Evolutionary conservation across 768 basidiomycete species (phyloP).

Genomic region (Boletus rubescentipes): DNA sequence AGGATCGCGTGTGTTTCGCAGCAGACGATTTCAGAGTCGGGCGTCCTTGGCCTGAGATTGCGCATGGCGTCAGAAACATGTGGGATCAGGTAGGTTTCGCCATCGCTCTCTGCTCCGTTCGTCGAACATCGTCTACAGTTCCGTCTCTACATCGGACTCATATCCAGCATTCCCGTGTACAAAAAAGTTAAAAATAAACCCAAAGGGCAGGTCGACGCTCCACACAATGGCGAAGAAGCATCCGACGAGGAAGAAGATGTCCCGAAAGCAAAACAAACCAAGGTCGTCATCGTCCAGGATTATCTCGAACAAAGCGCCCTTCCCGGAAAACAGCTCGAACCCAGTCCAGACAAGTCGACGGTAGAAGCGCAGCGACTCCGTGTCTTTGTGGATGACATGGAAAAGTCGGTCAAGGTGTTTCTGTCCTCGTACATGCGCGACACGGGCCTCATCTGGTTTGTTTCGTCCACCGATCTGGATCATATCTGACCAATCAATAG

Average conservation of each 20-base stretch:
- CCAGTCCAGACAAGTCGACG: constrained; percentile 9
- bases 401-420: constrained; percentile 59
- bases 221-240: constrained; percentile 32
- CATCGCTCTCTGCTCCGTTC: neutral
- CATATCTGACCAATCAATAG: constrained; percentile 29
- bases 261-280: constrained; percentile 22
- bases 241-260: constrained; percentile 27
- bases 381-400: constrained; percentile 62
- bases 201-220: constrained; percentile 26
- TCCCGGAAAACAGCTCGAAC: constrained; percentile 32
- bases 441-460: constrained; percentile 65
- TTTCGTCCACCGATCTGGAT: neutral
- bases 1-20: constrained; percentile 27
- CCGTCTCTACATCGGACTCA: constrained; percentile 31
- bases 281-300: constrained; percentile 28
- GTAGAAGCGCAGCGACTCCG: constrained; percentile 32
- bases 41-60: constrained; percentile 31
- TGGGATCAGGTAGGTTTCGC: constrained; percentile 30
- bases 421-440: constrained; percentile 66
- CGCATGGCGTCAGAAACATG: constrained; percentile 26
- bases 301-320: constrained; percentile 27
- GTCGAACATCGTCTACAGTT: constrained; percentile 21
- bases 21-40: constrained; percentile 33
- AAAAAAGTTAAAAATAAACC: constrained; percentile 25
- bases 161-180: constrained; percentile 32